phyloP scores from a whole-genome alignment of 306 rosid species.

The Rosa persica region DNA sequence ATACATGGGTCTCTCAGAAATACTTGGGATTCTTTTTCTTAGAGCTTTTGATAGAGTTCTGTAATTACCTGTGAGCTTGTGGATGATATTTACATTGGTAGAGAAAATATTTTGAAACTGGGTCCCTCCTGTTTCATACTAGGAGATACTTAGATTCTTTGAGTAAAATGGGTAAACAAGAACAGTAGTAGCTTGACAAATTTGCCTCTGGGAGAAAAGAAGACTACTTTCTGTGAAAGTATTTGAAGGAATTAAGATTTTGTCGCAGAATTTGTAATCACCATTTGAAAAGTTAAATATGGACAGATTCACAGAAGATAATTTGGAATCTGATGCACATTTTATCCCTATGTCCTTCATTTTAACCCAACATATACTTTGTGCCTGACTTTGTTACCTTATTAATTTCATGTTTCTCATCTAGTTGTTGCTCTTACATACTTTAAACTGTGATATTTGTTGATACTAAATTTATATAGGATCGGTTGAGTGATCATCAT shows the following conservation, averaged over 20 bases:
- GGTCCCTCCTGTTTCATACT: neutral
- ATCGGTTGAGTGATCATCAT: conserved; percentile 28
- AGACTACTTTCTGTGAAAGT: neutral
- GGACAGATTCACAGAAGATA: neutral
- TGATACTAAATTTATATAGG: neutral
- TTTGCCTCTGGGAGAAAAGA: neutral
- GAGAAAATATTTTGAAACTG: neutral
- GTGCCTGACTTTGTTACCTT: neutral
- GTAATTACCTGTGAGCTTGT: neutral
- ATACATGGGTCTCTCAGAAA: neutral
- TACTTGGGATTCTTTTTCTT: neutral
- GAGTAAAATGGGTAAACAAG: neutral
- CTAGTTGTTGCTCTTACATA: conserved; percentile 15
- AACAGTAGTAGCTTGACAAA: neutral
- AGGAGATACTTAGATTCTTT: neutral
- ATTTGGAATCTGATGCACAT: conserved; percentile 8
- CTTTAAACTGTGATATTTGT: conserved; percentile 3
- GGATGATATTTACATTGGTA: conserved; percentile 1
- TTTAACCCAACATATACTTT: neutral
- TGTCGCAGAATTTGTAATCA: neutral
- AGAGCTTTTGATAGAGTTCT: neutral
- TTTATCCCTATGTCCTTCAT: neutral
- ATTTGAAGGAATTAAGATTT: neutral
- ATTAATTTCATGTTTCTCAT: neutral
- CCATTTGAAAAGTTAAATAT: neutral